Evolutionary conservation across 768 basidiomycete species (phyloP), one percentile per base, ranked within the genome.

Genomic region (Candolleomyces eurysporus): DNA sequence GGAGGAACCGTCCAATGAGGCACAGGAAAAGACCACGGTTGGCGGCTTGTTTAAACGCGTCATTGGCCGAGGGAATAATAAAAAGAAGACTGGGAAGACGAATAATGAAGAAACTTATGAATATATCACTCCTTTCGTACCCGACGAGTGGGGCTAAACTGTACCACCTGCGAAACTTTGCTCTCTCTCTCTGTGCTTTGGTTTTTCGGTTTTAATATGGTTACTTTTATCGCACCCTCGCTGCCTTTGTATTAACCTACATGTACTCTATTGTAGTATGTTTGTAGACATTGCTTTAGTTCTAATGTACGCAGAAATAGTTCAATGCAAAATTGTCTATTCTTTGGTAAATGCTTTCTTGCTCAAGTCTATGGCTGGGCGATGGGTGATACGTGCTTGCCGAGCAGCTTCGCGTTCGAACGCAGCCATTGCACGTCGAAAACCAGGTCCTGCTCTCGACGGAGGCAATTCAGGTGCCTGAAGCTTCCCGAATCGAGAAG

Each of bases 61-160:
- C 16, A 86, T 90, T 67, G 85, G 74, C 66, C 79, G 76, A 62
- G 76, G 72, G 57, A 76, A 70, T 58, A 83, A 75, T 65, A 70
- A 74, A 26, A 82, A 74, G 67, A 81, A 77, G 66, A 78, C 73
- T 36, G 76, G 72, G 53, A 70, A 82, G 5, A 79, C 82, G 52
- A 92, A 91, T 67, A 93, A 93, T 68, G 89, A 90, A 65, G 90
- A 92, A 61, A 89, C 86, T 9, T 93, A 88, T 63, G 89, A 91
- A 46, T 80, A 92, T 11, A 90, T 93, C 59, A 93, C 91, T 16
- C 91, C 91, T 1, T 93, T 93, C 72, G 83, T 91, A 17, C 75
- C 88, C 17, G 88, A 91, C 60, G 89, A 91, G 64, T 90, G 84
- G 84, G 87, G 88, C 59, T 87, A 69, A 69, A 73, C 51, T 59